Conservation (phyloP, 2,329 filamentous ascomycete genomes). For the Phyllosticta capitalensis region DNA sequence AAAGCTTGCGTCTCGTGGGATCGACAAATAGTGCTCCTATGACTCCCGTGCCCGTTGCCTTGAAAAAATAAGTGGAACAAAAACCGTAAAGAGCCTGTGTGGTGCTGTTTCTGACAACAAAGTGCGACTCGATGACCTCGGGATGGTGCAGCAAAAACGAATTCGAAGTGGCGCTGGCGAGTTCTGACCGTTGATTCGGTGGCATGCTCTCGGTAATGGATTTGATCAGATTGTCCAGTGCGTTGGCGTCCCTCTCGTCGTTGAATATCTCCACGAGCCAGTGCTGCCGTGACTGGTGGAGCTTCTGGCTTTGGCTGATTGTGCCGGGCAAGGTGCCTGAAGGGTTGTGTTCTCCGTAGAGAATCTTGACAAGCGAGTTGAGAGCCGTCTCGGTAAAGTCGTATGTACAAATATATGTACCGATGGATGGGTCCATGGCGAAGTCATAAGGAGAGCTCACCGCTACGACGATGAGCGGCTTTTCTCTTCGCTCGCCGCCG, state of each 20-base stretch:
- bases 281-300: conserved; percentile 80
- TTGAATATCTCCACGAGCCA: conserved; percentile 92
- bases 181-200: conserved; percentile 57
- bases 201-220: conserved; percentile 57
- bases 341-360: conserved; percentile 64
- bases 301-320: conserved; percentile 76
- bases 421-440: conserved; percentile 80
- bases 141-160: conserved; percentile 67
- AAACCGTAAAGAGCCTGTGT: conserved; percentile 88
- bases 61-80: conserved; percentile 76
- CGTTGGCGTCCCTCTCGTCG: conserved; percentile 62
- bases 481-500: conserved; percentile 62
- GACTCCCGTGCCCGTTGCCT: conserved; percentile 59
- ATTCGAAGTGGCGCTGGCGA: conserved; percentile 59
- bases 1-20: conserved; percentile 73
- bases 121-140: conserved; percentile 71
- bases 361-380: conserved; percentile 68
- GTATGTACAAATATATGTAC: conserved; percentile 90
- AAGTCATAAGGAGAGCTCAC: conserved; percentile 97
- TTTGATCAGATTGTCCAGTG: conserved; percentile 65
- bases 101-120: conserved; percentile 87
- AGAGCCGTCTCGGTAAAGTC: conserved; percentile 92
- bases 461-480: conserved; percentile 80
- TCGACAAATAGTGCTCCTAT: conserved; percentile 87
- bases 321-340: conserved; percentile 56